A percentile compares a stretch with the other conserved stretches of the same genome.
These are phyloP conservation scores for Pseudogymnoascus pannorum DNA, from an alignment of 2,329 filamentous ascomycete species.

Conservation along the genomic window DNA sequence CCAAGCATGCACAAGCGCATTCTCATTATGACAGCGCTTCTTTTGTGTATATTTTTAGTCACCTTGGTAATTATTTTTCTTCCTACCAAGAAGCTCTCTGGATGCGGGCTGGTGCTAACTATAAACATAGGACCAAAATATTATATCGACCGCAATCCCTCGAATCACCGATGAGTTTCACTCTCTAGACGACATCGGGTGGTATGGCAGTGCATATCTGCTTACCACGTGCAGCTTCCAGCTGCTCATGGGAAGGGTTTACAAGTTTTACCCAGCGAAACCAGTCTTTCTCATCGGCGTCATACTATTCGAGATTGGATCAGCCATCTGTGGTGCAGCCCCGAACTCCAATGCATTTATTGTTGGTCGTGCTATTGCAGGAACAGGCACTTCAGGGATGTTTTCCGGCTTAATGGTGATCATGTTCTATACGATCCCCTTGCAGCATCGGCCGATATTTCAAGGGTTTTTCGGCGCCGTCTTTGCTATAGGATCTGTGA, in stretches of 20 bases:
- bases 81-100: not conserved
- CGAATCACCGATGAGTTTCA: conserved; percentile 21
- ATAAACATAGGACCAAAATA: conserved; percentile 24
- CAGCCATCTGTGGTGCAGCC: conserved; percentile 25
- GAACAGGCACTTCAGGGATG: conserved; percentile 24
- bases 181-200: conserved; percentile 23
- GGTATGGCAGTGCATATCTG: conserved; percentile 34
- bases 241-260: conserved; percentile 22
- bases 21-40: conserved; percentile 21
- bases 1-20: conserved; percentile 18
- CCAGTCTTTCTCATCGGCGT: conserved; percentile 23
- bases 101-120: not conserved
- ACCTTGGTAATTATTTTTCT: conserved; percentile 18
- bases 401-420: conserved; percentile 27
- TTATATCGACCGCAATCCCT: conserved; percentile 16
- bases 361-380: conserved; percentile 27
- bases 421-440: conserved; percentile 21
- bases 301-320: conserved; percentile 27
- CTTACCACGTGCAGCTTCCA: conserved; percentile 26
- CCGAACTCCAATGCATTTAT: conserved; percentile 26
- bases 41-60: conserved; percentile 22
- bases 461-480: conserved; percentile 20
- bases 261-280: conserved; percentile 25
- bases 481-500: conserved; percentile 21
- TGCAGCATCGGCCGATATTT: conserved; percentile 19